phyloP scores from a whole-genome alignment of 2,329 filamentous ascomycete species.

The Trichoderma cornu-damae region DNA sequence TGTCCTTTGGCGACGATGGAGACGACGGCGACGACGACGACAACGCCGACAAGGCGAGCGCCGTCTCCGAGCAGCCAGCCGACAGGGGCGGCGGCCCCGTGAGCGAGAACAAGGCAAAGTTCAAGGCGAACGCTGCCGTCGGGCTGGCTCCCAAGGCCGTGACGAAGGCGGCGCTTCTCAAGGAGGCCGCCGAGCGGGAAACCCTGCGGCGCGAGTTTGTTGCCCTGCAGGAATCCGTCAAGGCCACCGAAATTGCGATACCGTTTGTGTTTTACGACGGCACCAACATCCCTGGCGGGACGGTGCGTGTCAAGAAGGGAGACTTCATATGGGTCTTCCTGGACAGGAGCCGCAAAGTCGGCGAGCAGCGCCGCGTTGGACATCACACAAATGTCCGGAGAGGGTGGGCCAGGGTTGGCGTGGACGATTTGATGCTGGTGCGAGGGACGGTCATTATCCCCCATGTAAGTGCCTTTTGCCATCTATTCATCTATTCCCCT shows the following conservation, averaged over 20 bases:
- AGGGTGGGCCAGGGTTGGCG: constrained; percentile 88
- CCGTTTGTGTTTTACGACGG: constrained; percentile 98
- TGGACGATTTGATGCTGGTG: constrained; percentile 93
- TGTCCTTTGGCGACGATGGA: constrained; percentile 63
- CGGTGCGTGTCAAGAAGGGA: constrained; percentile 84
- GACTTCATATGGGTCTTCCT: constrained; percentile 91
- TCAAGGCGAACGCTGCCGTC: constrained; percentile 59
- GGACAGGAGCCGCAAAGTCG: constrained; percentile 85
- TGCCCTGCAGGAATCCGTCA: constrained; percentile 76
- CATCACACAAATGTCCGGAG: constrained; percentile 61
- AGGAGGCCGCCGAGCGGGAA: constrained; percentile 74
- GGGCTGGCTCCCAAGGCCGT: constrained; percentile 61
- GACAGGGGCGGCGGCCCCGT: constrained; percentile 20
- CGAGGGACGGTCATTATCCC: constrained; percentile 87
- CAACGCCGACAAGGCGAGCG: constrained; percentile 21
- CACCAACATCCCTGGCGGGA: constrained; percentile 78
- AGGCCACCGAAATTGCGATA: constrained; percentile 80
- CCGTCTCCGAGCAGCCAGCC: constrained; percentile 18
- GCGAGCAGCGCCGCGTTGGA: constrained; percentile 73
- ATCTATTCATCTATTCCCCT: constrained; percentile 6
- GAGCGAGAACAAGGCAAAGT: constrained; percentile 39
- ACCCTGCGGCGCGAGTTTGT: constrained; percentile 79
- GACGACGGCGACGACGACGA: constrained; percentile 57
- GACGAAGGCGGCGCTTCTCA: constrained; percentile 69
- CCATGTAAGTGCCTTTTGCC: constrained; percentile 62